Evolutionary conservation across 116 monocot species (phyloP).

Genomic region (Phalaenopsis hybrid): DNA sequence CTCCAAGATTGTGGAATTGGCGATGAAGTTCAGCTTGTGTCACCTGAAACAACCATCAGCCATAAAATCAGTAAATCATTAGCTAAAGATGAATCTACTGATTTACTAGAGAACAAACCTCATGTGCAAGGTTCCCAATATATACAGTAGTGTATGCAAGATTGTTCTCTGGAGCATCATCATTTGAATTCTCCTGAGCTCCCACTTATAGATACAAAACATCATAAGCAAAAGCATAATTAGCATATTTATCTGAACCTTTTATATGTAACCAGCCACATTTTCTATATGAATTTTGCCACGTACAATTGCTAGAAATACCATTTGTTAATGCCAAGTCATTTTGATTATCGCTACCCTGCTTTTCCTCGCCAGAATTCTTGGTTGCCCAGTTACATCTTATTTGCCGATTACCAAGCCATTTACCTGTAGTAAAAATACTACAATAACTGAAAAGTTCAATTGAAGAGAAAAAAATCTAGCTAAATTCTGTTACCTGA

Average conservation of each 20-base stretch:
- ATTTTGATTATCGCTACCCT: conserved; percentile 47
- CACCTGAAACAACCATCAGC: conserved; percentile 22
- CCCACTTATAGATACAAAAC: conserved; percentile 20
- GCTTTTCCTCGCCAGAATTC: conserved; percentile 52
- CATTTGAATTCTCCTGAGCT: conserved; percentile 29
- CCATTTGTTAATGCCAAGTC: conserved; percentile 41
- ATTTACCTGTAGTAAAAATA: conserved; percentile 38
- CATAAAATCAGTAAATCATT: background rate
- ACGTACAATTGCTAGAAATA: conserved; percentile 35
- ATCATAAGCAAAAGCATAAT: background rate
- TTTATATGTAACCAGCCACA: background rate
- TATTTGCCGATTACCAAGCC: conserved; percentile 76
- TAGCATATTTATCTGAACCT: background rate
- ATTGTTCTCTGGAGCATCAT: conserved; percentile 59
- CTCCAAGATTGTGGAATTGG: conserved; percentile 49
- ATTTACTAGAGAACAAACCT: conserved; percentile 27
- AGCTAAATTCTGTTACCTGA: conserved; percentile 34
- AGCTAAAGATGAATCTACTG: background rate
- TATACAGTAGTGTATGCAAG: conserved; percentile 78
- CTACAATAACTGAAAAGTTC: background rate
- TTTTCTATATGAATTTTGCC: background rate
- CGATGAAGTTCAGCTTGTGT: conserved; percentile 57
- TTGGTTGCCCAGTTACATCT: conserved; percentile 81
- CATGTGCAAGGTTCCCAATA: conserved; percentile 73
- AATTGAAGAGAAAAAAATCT: background rate